These are phyloP conservation scores for Puccinia horiana DNA, from an alignment of 1,284 basidiomycete genomes.

Conservation along the genomic window DNA sequence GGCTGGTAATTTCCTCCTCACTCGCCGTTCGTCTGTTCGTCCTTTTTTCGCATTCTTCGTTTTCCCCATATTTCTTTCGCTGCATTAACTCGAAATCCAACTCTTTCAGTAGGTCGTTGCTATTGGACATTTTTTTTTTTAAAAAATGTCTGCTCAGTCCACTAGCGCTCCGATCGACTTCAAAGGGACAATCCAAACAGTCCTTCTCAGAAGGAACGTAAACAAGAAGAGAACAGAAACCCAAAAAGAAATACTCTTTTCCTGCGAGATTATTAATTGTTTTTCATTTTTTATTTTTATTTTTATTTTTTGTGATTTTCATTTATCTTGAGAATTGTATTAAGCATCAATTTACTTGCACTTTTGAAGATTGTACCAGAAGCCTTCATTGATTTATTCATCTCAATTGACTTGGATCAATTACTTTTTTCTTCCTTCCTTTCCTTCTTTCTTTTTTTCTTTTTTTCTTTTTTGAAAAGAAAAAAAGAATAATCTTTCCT, in stretches of 20 bases:
- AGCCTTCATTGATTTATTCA: not conserved
- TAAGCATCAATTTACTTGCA: not conserved
- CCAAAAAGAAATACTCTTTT: not conserved
- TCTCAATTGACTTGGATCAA: not conserved
- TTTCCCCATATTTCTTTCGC: not conserved
- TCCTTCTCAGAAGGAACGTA: not conserved
- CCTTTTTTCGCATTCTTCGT: not conserved
- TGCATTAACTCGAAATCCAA: not conserved
- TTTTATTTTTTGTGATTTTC: not conserved
- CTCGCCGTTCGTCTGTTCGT: not conserved
- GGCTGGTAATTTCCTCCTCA: constrained; percentile 14
- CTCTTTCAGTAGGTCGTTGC: not conserved
- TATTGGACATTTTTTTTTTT: not conserved
- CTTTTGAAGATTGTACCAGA: not conserved
- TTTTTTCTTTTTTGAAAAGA: no score
- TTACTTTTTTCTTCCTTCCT: not conserved
- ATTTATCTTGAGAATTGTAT: not conserved
- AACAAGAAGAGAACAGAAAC: not conserved
- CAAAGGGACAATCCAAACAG: not conserved
- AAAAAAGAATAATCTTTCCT: not conserved
- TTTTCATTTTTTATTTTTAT: no score
- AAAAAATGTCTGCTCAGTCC: no score
- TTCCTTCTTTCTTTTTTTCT: not conserved
- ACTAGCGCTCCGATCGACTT: no score
- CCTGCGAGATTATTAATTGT: not conserved